Percentiles rank a stretch among this genome's conserved stretches.
These are phyloP conservation scores for Leccinum barrowsii DNA, from an alignment of 768 basidiomycete genomes.

Conservation along the genomic window DNA sequence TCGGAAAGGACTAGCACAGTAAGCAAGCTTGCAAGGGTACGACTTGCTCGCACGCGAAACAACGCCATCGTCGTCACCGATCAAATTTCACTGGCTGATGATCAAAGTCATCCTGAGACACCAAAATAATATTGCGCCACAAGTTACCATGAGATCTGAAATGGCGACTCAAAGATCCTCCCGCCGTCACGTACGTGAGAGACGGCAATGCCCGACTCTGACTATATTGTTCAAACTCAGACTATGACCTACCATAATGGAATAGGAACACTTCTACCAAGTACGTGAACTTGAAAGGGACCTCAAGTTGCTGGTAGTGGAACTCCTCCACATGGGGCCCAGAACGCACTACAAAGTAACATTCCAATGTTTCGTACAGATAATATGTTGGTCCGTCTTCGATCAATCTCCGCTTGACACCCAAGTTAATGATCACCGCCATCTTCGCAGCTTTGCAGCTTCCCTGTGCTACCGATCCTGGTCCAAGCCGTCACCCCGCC, in stretches of 20 bases:
- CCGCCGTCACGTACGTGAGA: no score
- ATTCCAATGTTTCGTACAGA: constrained; percentile 7
- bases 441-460: constrained; percentile 1
- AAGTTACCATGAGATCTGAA: no score
- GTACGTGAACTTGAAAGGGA: no score
- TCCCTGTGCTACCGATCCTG: background rate
- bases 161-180: no score
- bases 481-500: background rate
- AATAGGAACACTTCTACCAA: no score
- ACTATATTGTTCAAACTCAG: background rate
- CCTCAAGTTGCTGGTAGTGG: no score
- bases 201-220: background rate
- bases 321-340: background rate
- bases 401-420: background rate
- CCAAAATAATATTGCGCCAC: background rate
- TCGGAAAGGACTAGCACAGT: background rate
- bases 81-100: background rate
- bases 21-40: background rate
- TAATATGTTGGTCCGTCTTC: constrained; percentile 19
- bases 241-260: background rate
- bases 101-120: background rate
- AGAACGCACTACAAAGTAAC: constrained; percentile 1
- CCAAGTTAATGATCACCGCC: constrained; percentile 1
- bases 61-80: background rate
- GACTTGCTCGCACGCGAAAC: no score